phyloP scores from a whole-genome alignment of 1,139 yeast genomes.

The Protomyces arabidopsidicola region DNA sequence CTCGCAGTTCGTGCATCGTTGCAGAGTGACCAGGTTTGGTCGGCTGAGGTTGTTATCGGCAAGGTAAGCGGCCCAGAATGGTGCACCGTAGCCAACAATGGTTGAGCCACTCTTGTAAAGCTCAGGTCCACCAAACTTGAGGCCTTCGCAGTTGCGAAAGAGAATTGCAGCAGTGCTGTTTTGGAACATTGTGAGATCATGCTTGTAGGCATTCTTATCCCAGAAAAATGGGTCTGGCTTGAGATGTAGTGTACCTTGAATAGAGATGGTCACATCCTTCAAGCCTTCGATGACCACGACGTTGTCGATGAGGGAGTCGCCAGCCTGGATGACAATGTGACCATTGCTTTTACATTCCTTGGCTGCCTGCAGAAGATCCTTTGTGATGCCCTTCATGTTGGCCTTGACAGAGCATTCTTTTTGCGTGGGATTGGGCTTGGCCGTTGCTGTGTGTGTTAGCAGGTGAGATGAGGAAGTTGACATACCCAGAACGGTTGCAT shows the following conservation, averaged over 20 bases:
- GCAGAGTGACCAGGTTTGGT: neutral
- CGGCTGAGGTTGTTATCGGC: neutral
- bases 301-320: conserved; percentile 11
- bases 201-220: neutral
- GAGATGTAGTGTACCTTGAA: conserved; percentile 7
- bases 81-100: neutral
- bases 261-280: conserved; percentile 4
- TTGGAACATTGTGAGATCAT: neutral
- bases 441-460: no score
- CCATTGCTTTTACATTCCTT: neutral
- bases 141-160: neutral
- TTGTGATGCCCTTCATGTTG: conserved; percentile 3
- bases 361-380: neutral
- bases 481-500: no score
- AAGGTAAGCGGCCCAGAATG: neutral
- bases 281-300: conserved; percentile 2
- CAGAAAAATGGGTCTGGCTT: conserved; percentile 3
- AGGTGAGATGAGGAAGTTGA: no score
- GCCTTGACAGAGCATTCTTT: conserved; percentile 3
- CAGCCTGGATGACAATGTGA: neutral
- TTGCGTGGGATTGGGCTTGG: no score
- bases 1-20: neutral
- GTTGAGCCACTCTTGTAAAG: neutral
- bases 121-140: neutral
- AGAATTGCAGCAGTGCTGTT: neutral